Percentiles rank a stretch among this genome's conserved stretches.
Evolutionary conservation across 2,329 filamentous ascomycete species (phyloP).

Genomic region (Cordyceps farinosa): DNA sequence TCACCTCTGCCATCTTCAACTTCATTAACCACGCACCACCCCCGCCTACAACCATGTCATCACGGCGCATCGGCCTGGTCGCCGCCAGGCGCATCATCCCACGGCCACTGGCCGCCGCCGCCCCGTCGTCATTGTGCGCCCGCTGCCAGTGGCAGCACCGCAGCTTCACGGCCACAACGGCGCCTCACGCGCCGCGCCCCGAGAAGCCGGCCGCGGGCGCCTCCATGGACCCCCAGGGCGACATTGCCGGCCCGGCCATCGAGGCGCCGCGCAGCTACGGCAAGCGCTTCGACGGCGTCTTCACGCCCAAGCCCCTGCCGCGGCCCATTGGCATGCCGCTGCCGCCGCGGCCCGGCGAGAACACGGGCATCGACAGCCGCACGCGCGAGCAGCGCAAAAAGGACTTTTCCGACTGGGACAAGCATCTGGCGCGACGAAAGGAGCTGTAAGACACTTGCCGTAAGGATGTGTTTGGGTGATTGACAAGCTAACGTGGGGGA

Average conservation of each 20-base stretch:
- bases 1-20: neutral
- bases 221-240: conserved; percentile 36
- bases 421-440: conserved; percentile 72
- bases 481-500: neutral
- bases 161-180: conserved; percentile 41
- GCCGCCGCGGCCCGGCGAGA: conserved; percentile 74
- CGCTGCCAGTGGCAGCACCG: conserved; percentile 52
- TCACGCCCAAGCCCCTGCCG: conserved; percentile 56
- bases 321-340: conserved; percentile 78
- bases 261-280: conserved; percentile 60
- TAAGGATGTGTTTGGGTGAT: too few relatives aligned
- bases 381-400: conserved; percentile 65
- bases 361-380: conserved; percentile 71
- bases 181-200: conserved; percentile 22
- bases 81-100: conserved; percentile 24
- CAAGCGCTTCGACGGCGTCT: conserved; percentile 47
- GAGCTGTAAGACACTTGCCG: conserved; percentile 56
- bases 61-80: conserved; percentile 31
- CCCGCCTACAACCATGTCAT: conserved; percentile 28
- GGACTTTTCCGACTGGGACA: conserved; percentile 82
- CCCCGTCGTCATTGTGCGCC: conserved; percentile 39
- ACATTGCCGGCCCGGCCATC: conserved; percentile 45
- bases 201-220: conserved; percentile 36
- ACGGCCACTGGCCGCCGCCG: neutral
- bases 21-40: neutral